Percentiles rank a stretch among this genome's conserved stretches.
Evolutionary conservation across 305 asterid species (phyloP).

Genomic region (Fraxinus ornus): DNA sequence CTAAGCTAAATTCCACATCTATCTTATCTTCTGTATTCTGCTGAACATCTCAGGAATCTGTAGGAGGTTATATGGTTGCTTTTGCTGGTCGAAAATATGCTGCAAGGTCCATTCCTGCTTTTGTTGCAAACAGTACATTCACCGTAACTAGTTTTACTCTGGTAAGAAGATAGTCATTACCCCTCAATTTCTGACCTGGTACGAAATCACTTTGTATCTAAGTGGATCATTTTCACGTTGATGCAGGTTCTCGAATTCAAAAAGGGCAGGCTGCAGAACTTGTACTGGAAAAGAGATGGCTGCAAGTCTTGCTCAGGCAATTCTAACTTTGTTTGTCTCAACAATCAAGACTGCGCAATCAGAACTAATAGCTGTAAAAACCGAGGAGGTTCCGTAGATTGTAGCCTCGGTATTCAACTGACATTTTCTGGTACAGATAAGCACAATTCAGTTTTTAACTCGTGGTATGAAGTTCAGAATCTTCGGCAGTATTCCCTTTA

Average conservation of each 20-base stretch:
- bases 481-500: conserved; percentile 88
- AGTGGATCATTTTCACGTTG: background rate
- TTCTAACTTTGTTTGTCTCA: conserved; percentile 75
- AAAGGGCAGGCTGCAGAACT: conserved; percentile 91
- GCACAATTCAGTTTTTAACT: conserved; percentile 78
- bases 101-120: conserved; percentile 79
- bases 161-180: conserved; percentile 44
- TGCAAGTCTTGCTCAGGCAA: conserved; percentile 70
- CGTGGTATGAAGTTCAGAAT: conserved; percentile 90
- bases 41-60: conserved; percentile 46
- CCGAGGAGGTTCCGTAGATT: conserved; percentile 71
- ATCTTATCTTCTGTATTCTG: background rate
- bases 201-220: background rate
- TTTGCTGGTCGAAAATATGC: conserved; percentile 89
- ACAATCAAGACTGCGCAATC: conserved; percentile 90
- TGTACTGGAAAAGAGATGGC: conserved; percentile 93
- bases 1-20: background rate
- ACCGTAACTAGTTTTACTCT: conserved; percentile 86
- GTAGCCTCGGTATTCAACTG: conserved; percentile 90
- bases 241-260: conserved; percentile 79
- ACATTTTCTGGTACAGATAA: conserved; percentile 93
- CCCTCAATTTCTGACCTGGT: background rate
- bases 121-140: conserved; percentile 60
- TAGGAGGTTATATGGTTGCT: conserved; percentile 95
- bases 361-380: conserved; percentile 59